phyloP scores from a whole-genome alignment of 768 basidiomycete species.

The Amanita thiersii region DNA sequence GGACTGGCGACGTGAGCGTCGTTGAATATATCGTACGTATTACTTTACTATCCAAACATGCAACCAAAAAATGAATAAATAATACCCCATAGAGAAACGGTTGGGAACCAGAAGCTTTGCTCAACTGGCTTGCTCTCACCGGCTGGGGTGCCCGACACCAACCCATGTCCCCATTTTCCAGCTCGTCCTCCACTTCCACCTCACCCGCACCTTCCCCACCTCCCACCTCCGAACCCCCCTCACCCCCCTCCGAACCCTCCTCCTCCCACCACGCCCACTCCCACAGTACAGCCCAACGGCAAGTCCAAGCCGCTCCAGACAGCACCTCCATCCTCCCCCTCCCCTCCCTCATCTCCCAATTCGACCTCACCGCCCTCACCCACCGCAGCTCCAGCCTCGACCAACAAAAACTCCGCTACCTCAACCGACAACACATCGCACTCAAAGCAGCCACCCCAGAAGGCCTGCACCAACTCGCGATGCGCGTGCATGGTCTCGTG shows the following conservation, averaged over 20 bases:
- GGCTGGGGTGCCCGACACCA: conserved; percentile 75
- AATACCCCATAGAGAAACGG: conserved; percentile 51
- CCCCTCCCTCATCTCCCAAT: conserved; percentile 62
- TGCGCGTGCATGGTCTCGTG: conserved; percentile 43
- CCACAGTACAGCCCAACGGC: conserved; percentile 11
- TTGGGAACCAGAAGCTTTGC: conserved; percentile 83
- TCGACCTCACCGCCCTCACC: conserved; percentile 69
- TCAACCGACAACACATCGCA: conserved; percentile 84
- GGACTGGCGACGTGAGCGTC: conserved; percentile 84
- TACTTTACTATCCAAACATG: neutral
- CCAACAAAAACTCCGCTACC: conserved; percentile 67
- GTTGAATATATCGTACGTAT: conserved; percentile 71
- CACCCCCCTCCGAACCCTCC: neutral
- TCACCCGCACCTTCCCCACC: neutral
- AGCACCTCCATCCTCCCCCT: conserved; percentile 57
- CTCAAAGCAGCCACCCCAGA: conserved; percentile 39
- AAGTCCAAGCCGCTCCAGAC: conserved; percentile 42
- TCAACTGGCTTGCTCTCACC: conserved; percentile 93
- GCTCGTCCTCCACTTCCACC: conserved; percentile 17
- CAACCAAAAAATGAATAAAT: neutral
- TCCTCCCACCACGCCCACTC: conserved; percentile 9
- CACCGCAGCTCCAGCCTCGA: conserved; percentile 82
- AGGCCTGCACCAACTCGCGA: conserved; percentile 46
- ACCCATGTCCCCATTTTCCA: conserved; percentile 14
- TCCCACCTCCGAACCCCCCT: neutral